Evolutionary conservation across 495 filamentous ascomycete genomes (phyloP).

Genomic region (Pyrenopolyporus hunteri): DNA sequence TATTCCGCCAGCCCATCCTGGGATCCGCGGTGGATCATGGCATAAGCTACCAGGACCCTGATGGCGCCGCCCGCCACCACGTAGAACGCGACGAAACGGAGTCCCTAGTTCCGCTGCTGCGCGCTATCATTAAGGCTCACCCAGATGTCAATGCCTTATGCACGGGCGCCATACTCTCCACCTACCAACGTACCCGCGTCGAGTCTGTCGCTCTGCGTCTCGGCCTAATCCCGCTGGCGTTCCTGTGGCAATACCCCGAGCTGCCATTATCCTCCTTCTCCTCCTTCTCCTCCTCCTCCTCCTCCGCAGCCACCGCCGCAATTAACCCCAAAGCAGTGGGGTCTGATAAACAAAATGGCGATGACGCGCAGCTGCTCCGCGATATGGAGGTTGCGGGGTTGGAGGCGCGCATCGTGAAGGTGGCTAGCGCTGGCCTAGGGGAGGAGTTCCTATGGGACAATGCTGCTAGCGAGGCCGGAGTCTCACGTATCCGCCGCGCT

Average conservation of each 20-base stretch:
- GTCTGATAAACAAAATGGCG: constrained; percentile 31
- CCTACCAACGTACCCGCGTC: constrained; percentile 92
- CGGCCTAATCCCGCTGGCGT: constrained; percentile 78
- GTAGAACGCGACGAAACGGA: constrained; percentile 79
- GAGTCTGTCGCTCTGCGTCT: constrained; percentile 85
- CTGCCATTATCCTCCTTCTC: constrained; percentile 46
- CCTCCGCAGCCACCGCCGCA: too few relatives aligned
- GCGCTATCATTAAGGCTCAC: constrained; percentile 63
- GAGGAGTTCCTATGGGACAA: constrained; percentile 83
- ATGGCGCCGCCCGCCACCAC: constrained; percentile 7
- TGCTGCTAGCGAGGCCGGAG: constrained; percentile 61
- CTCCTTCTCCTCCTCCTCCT: too few relatives aligned
- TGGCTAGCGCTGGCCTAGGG: constrained; percentile 87
- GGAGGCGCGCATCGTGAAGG: constrained; percentile 89
- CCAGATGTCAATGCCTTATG: constrained; percentile 83
- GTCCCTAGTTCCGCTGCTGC: constrained; percentile 75
- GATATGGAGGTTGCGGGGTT: constrained; percentile 81
- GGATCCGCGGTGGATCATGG: constrained; percentile 69
- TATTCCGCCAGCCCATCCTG: constrained; percentile 76
- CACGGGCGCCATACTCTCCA: constrained; percentile 89
- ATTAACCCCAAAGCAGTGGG: not conserved
- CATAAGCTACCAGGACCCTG: constrained; percentile 60
- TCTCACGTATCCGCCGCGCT: constrained; percentile 61
- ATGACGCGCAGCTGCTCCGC: constrained; percentile 64
- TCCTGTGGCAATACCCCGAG: constrained; percentile 88